Base-by-base conservation (phyloP, 2,329 filamentous ascomycete species). In the Fusarium sp. region DNA sequence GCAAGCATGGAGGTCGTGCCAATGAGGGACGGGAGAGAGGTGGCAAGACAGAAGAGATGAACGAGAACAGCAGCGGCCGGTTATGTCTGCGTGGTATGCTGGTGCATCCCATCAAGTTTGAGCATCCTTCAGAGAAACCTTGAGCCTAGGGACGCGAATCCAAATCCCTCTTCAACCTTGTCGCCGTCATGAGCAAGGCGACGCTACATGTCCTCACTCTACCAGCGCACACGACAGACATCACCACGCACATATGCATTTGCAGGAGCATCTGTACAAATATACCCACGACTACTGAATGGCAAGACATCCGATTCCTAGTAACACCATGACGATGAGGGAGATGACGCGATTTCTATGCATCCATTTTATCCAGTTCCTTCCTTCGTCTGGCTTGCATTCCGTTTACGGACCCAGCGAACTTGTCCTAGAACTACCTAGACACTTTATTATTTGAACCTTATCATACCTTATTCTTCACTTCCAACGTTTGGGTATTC, bases 61-160 rank as follows among this genome's bases (percentile, higher is more conserved):
- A 79, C 39, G 73, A 80, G 10, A 77, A 77, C 21, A 82, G 82
- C 72, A 86, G 83, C 14, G 93, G 92, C 27, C 87, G 93, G 55
- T 90, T 96, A 87, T 97, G 94, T 82, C 82, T 96, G 77, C 90
- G 92, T 52, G 93, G 91, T 71, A 93, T 95, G 88, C 83, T 96
- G 73, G 81, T 96, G 73, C 94, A 97, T 85, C 94, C 94, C 2
- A 90, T 96, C 76, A 97, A 97, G 83, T 86, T 83, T 79, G 88
- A 90, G 78, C 84, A 85, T 70, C 86, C 86, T 27, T 79, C 78
- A n/a, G 86, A 88, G 69, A 75, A 77, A 73, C 72, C 70, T 37
- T 77, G 72, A 70, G 44, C 45, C 41, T 41, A 49, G 27, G 63
- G 63, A 33, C 41, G 33, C 33, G 42, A 49, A 42, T 37, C 25